Evolutionary conservation across 228 moss, liverwort and hornwort genomes (phyloP).

Genomic region (Sphagnum fallax): DNA sequence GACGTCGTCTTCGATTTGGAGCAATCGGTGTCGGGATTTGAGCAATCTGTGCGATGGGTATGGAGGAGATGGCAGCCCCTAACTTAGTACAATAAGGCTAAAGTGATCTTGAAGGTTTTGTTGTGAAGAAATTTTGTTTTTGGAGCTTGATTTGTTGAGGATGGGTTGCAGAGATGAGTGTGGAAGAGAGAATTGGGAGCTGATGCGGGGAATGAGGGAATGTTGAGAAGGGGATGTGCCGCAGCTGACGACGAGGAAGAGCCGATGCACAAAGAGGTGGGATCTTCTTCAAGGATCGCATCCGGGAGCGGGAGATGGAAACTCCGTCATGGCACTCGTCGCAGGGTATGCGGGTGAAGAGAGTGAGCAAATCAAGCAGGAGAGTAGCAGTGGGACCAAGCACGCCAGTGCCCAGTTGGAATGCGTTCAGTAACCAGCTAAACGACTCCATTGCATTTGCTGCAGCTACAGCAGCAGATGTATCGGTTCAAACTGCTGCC

Average conservation of each 20-base stretch:
- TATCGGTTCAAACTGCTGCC: conserved; percentile 23
- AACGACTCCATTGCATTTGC: conserved; percentile 94
- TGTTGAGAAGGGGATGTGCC: too few relatives aligned
- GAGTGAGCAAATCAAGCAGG: conserved; percentile 63
- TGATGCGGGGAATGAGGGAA: too few relatives aligned
- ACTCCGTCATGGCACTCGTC: conserved; percentile 42
- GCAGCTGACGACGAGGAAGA: background rate
- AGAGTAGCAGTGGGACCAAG: conserved; percentile 54
- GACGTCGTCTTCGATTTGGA: too few relatives aligned
- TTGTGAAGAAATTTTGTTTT: too few relatives aligned
- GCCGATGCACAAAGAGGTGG: conserved; percentile 11
- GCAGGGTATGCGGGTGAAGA: conserved; percentile 70
- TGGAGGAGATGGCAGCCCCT: too few relatives aligned
- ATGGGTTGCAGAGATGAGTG: background rate
- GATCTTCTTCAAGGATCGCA: conserved; percentile 7
- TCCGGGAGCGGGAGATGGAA: conserved; percentile 40
- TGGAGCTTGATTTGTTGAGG: too few relatives aligned
- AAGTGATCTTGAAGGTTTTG: too few relatives aligned
- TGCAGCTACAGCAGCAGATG: conserved; percentile 17
- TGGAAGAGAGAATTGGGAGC: too few relatives aligned
- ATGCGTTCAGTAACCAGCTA: conserved; percentile 80
- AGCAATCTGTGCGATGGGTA: too few relatives aligned
- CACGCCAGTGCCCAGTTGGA: conserved; percentile 98
- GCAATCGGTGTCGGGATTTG: too few relatives aligned
- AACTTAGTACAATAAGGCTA: too few relatives aligned